These are phyloP conservation scores for Leccinum subrobustum DNA, from an alignment of 1,284 basidiomycete species.

Conservation along the genomic window DNA sequence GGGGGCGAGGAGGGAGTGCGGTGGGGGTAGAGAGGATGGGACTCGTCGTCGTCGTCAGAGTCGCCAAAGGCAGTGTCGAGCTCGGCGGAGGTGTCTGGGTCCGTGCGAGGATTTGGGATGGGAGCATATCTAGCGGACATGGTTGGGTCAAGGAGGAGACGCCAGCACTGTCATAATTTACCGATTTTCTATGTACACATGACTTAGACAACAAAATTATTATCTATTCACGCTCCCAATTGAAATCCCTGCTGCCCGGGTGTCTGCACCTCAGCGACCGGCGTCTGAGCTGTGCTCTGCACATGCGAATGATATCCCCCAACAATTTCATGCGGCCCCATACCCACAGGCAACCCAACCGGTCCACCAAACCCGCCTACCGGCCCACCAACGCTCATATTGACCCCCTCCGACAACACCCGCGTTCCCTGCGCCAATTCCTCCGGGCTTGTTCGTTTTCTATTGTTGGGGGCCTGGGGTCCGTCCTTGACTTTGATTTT, in stretches of 20 bases:
- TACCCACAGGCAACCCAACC: slow-evolving; percentile 23
- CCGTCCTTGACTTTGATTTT: slow-evolving; percentile 47
- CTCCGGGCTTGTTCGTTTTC: slow-evolving; percentile 39
- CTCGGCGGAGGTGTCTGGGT: slow-evolving; percentile 55
- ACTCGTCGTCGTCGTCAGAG: slow-evolving; percentile 65
- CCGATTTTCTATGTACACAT: neutral
- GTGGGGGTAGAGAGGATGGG: slow-evolving; percentile 49
- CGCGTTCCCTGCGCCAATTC: slow-evolving; percentile 9
- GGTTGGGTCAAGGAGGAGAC: neutral
- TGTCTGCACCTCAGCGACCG: slow-evolving; percentile 19
- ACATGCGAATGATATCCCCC: slow-evolving; percentile 14
- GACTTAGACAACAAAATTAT: neutral
- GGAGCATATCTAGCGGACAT: slow-evolving; percentile 74
- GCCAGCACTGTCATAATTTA: slow-evolving; percentile 12
- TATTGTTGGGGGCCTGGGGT: slow-evolving; percentile 19
- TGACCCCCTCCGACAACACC: slow-evolving; percentile 13
- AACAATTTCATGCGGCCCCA: slow-evolving; percentile 24
- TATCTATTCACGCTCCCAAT: slow-evolving; percentile 15
- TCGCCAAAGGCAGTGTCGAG: slow-evolving; percentile 79
- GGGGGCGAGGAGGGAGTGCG: slow-evolving; percentile 32
- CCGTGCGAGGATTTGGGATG: slow-evolving; percentile 57
- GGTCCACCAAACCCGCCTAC: slow-evolving; percentile 33
- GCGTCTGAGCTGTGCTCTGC: slow-evolving; percentile 12
- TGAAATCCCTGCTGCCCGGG: slow-evolving; percentile 24
- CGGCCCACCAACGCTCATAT: slow-evolving; percentile 26